phyloP scores from a whole-genome alignment of 1,284 basidiomycete species.

The Ustilago xerochloae region DNA sequence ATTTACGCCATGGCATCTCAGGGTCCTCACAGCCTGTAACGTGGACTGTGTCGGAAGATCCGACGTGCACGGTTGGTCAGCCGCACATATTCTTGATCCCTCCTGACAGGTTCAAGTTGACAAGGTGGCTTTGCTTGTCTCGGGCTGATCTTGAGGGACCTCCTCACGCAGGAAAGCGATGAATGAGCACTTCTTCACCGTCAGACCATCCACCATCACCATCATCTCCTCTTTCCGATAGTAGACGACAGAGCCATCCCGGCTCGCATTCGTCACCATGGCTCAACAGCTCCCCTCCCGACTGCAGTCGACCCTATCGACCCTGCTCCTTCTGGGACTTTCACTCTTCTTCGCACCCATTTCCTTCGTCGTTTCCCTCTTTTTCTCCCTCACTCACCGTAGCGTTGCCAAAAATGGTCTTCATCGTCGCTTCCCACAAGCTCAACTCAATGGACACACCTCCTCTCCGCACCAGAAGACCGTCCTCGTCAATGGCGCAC shows the following conservation, averaged over 20 bases:
- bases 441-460: constrained; percentile 8
- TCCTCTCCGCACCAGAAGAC: constrained; percentile 23
- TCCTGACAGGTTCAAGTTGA: too few species aligned
- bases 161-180: neutral
- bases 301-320: constrained; percentile 48
- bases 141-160: too few species aligned
- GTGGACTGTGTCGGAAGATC: neutral
- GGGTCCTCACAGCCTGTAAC: too few species aligned
- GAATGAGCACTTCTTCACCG: neutral
- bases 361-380: constrained; percentile 23
- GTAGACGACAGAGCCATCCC: too few species aligned
- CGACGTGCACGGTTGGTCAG: neutral
- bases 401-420: neutral
- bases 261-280: constrained; percentile 15
- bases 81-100: neutral
- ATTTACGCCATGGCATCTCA: neutral
- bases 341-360: constrained; percentile 29
- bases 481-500: constrained; percentile 70
- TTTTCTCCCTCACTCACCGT: constrained; percentile 39
- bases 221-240: too few species aligned
- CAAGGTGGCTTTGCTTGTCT: too few species aligned
- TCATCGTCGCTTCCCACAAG: neutral
- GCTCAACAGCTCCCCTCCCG: constrained; percentile 31
- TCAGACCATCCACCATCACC: neutral
- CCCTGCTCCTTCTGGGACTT: constrained; percentile 29